These are phyloP conservation scores for Striga hermonthica DNA, from an alignment of 305 asterid genomes.

Conservation along the genomic window DNA sequence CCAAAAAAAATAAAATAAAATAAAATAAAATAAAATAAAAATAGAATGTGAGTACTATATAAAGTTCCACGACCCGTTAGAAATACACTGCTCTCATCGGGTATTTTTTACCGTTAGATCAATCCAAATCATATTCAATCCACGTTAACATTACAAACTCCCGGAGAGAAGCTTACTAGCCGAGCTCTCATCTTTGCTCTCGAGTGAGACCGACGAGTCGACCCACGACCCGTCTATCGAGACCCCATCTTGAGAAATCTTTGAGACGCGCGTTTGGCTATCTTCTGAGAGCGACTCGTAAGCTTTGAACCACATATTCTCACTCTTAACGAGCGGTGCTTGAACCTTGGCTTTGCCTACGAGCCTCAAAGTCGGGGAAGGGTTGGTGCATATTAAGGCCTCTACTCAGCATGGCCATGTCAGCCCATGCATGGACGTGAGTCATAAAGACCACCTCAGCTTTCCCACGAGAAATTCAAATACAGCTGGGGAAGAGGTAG, in stretches of 20 bases:
- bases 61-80: too few species aligned
- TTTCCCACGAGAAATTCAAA: too few species aligned
- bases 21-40: too few species aligned
- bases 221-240: conserved; percentile 70
- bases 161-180: conserved; percentile 42
- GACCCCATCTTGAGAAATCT: conserved; percentile 42
- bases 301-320: conserved; percentile 58
- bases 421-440: too few species aligned
- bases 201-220: conserved; percentile 51
- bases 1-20: too few species aligned
- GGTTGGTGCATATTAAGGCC: conserved; percentile 79
- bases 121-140: conserved; percentile 16
- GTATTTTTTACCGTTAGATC: too few species aligned
- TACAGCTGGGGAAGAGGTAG: too few species aligned
- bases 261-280: conserved; percentile 50
- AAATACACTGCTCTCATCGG: too few species aligned
- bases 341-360: conserved; percentile 70
- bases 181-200: conserved; percentile 39
- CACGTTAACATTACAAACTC: conserved; percentile 27
- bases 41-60: too few species aligned
- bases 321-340: conserved; percentile 60
- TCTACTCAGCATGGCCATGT: too few species aligned
- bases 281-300: conserved; percentile 62
- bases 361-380: conserved; percentile 80
- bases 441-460: too few species aligned